Evolutionary conservation across 176 grass and related monocot genomes (phyloP).

Genomic region (Avena atlantica): DNA sequence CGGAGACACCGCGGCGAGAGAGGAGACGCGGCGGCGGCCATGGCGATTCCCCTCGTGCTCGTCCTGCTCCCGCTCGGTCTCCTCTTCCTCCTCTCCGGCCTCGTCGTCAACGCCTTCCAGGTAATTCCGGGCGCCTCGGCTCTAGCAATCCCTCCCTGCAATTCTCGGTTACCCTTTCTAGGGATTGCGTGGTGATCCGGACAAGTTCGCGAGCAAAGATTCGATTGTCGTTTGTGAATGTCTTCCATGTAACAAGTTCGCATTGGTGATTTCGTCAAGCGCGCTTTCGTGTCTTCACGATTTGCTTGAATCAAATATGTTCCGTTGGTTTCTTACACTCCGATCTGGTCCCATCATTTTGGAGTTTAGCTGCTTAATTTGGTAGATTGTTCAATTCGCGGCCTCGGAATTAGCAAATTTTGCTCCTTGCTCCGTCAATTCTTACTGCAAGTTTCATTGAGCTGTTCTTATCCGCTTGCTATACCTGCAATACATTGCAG

Average conservation of each 20-base stretch:
- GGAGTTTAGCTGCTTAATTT: neutral
- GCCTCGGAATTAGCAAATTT: neutral
- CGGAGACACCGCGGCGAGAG: conserved; percentile 12
- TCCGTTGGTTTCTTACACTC: neutral
- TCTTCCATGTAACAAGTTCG: neutral
- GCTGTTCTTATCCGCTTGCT: neutral
- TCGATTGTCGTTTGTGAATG: conserved; percentile 7
- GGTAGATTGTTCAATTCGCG: conserved; percentile 17
- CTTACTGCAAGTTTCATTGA: neutral
- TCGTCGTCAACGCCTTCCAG: conserved; percentile 59
- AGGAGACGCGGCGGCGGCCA: conserved; percentile 27
- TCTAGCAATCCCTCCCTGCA: neutral
- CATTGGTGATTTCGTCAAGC: conserved; percentile 2
- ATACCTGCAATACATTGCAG: conserved; percentile 34
- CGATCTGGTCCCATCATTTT: conserved; percentile 27
- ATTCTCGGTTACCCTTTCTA: neutral
- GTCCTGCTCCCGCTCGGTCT: conserved; percentile 59
- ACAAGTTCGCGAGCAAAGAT: conserved; percentile 6
- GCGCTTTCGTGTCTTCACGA: neutral
- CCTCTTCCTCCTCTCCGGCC: conserved; percentile 77
- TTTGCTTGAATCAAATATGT: conserved; percentile 12
- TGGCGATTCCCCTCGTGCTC: conserved; percentile 31
- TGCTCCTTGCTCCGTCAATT: neutral
- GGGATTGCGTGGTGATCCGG: conserved; percentile 34
- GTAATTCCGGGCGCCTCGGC: neutral